Evolutionary conservation across 768 basidiomycete genomes (phyloP).

Genomic region (Xerocomellus amylosporus): DNA sequence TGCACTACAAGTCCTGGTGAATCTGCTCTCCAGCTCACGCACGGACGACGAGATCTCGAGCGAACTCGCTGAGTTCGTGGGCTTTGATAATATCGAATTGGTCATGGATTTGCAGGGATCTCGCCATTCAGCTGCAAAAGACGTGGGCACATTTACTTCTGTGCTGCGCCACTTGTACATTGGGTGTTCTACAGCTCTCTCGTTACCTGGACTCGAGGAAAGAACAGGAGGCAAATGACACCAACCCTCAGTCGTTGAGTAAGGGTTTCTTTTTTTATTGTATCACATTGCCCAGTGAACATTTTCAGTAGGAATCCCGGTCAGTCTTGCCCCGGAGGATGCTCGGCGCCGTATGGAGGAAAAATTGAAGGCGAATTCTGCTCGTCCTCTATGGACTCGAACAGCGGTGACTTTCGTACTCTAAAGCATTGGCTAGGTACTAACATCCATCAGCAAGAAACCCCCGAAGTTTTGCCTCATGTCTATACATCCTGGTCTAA

Average conservation of each 20-base stretch:
- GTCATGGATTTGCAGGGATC: slow-evolving; percentile 66
- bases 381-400: slow-evolving; percentile 61
- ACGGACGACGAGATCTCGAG: slow-evolving; percentile 71
- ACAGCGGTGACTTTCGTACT: slow-evolving; percentile 42
- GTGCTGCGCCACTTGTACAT: not conserved
- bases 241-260: slow-evolving; percentile 8
- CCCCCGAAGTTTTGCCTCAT: slow-evolving; percentile 73
- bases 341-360: slow-evolving; percentile 64
- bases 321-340: slow-evolving; percentile 41
- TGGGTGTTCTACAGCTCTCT: slow-evolving; percentile 15
- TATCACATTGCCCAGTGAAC: not conserved
- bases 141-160: slow-evolving; percentile 39
- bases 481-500: slow-evolving; percentile 75
- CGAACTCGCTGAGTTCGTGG: slow-evolving; percentile 76
- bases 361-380: slow-evolving; percentile 55
- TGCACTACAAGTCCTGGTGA: slow-evolving; percentile 21
- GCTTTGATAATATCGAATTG: slow-evolving; percentile 81
- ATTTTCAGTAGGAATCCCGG: slow-evolving; percentile 6
- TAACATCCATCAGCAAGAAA: slow-evolving; percentile 42
- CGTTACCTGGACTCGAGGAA: not conserved
- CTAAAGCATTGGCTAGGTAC: not conserved
- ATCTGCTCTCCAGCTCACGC: slow-evolving; percentile 47
- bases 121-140: slow-evolving; percentile 45
- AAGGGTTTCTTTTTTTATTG: not conserved
- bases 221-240: not conserved